These are phyloP conservation scores for Penicillium aurantiogriseum DNA, from an alignment of 2,329 filamentous ascomycete species.

Conservation along the genomic window DNA sequence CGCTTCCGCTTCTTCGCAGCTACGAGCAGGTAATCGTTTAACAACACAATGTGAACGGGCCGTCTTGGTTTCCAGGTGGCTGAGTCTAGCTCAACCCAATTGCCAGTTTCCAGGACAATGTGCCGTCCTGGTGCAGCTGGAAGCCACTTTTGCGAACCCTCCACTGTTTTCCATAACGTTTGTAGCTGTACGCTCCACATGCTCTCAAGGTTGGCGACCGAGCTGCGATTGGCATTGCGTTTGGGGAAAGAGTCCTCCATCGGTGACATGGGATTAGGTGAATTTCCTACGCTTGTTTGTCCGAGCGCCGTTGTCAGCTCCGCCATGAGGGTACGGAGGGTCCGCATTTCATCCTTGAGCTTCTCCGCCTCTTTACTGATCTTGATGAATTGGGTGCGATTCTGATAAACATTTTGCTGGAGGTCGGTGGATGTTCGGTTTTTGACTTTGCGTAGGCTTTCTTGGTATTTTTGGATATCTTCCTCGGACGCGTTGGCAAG, in stretches of 20 bases:
- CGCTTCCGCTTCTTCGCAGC: conserved; percentile 92
- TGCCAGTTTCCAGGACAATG: conserved; percentile 85
- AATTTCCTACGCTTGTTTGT: conserved; percentile 46
- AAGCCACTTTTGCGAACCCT: conserved; percentile 94
- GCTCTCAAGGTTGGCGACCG: conserved; percentile 71
- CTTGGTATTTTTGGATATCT: conserved; percentile 80
- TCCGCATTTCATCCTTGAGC: conserved; percentile 92
- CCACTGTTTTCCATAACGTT: conserved; percentile 93
- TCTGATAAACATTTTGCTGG: conserved; percentile 94
- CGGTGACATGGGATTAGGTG: conserved; percentile 55
- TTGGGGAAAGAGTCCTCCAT: conserved; percentile 52
- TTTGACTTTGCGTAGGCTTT: conserved; percentile 72
- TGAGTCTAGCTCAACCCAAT: conserved; percentile 95
- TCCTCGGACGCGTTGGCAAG: conserved; percentile 83
- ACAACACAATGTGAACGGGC: conserved; percentile 83
- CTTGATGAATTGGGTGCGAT: conserved; percentile 96
- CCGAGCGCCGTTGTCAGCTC: conserved; percentile 74
- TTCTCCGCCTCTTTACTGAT: conserved; percentile 99
- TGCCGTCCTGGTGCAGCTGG: conserved; percentile 89
- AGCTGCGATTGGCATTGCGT: conserved; percentile 77
- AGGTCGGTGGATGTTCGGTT: conserved; percentile 76
- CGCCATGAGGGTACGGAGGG: conserved; percentile 83
- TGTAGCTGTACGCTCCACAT: conserved; percentile 69
- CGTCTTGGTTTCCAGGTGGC: conserved; percentile 93
- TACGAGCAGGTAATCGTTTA: conserved; percentile 92